These are phyloP conservation scores for Geranomyces variabilis DNA, from an alignment of 192 early-diverging fungal species.

Conservation along the genomic window DNA sequence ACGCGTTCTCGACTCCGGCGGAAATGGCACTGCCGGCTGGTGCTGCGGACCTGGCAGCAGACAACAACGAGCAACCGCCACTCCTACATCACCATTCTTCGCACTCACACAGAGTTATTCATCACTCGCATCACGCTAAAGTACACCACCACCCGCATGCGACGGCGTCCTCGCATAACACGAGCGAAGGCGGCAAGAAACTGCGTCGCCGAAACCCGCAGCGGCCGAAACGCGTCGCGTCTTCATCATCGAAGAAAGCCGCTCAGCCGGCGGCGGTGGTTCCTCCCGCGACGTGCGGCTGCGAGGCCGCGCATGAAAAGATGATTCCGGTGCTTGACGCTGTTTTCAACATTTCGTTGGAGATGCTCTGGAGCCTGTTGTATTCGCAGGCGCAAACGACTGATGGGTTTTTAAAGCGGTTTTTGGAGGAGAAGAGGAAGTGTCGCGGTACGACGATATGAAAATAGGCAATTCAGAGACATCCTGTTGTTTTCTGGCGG, in stretches of 20 bases:
- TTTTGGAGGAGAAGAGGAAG: slow-evolving; percentile 21
- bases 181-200: not conserved
- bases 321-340: slow-evolving; percentile 28
- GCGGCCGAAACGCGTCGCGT: not conserved
- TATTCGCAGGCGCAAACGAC: slow-evolving; percentile 13
- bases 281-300: not conserved
- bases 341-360: slow-evolving; percentile 16
- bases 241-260: no score
- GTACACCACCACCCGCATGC: not conserved
- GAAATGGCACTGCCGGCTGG: no score
- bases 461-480: not conserved
- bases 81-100: no score
- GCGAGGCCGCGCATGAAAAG: slow-evolving; percentile 25
- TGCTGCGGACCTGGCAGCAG: no score
- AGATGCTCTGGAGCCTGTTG: slow-evolving; percentile 18
- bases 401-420: slow-evolving; percentile 13
- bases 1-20: no score
- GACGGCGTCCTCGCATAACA: not conserved
- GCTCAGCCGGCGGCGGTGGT: no score
- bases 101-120: no score
- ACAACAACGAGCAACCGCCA: no score
- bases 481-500: not conserved
- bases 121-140: not conserved
- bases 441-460: slow-evolving; percentile 20
- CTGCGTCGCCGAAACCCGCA: slow-evolving; percentile 8